Conservation (phyloP, 768 basidiomycete species). For the Phanerodontia chrysosporium region DNA sequence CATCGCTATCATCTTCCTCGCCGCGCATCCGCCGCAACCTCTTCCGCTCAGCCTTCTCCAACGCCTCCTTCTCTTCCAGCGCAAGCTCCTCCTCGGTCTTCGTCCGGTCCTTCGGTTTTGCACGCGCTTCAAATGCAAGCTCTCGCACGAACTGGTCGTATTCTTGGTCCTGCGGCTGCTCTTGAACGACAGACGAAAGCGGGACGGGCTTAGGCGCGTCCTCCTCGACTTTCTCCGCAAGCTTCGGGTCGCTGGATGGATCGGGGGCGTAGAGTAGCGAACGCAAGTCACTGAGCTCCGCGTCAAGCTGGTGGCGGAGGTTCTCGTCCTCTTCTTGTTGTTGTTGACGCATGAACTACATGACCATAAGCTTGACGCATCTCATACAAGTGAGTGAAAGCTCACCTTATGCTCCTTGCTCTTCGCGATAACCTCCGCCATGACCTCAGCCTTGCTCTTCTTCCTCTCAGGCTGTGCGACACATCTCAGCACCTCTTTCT, state of each 20-base stretch:
- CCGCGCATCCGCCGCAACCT: constrained; percentile 85
- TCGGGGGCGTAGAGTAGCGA: constrained; percentile 60
- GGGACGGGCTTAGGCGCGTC: neutral
- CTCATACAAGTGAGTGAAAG: neutral
- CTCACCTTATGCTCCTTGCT: constrained; percentile 91
- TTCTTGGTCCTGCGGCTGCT: constrained; percentile 48
- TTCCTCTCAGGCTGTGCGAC: constrained; percentile 65
- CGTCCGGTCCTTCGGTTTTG: constrained; percentile 90
- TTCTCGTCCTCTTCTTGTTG: constrained; percentile 83
- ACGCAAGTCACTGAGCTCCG: constrained; percentile 79
- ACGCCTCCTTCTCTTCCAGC: constrained; percentile 75
- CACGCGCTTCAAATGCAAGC: constrained; percentile 88
- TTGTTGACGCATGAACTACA: constrained; percentile 80
- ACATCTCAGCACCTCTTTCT: neutral
- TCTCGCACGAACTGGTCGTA: constrained; percentile 93
- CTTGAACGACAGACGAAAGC: neutral
- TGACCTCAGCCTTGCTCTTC: constrained; percentile 92
- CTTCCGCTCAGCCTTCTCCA: constrained; percentile 82
- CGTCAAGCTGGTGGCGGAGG: constrained; percentile 83
- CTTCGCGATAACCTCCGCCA: constrained; percentile 97
- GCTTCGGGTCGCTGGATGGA: constrained; percentile 32
- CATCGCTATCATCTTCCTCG: constrained; percentile 56
- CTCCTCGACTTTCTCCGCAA: neutral
- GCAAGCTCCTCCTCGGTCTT: constrained; percentile 97
- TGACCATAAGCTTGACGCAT: neutral